Percentiles rank a stretch among this genome's conserved stretches.
These are phyloP conservation scores for Rosa multiflora DNA, from an alignment of 306 rosid genomes.

Conservation along the genomic window DNA sequence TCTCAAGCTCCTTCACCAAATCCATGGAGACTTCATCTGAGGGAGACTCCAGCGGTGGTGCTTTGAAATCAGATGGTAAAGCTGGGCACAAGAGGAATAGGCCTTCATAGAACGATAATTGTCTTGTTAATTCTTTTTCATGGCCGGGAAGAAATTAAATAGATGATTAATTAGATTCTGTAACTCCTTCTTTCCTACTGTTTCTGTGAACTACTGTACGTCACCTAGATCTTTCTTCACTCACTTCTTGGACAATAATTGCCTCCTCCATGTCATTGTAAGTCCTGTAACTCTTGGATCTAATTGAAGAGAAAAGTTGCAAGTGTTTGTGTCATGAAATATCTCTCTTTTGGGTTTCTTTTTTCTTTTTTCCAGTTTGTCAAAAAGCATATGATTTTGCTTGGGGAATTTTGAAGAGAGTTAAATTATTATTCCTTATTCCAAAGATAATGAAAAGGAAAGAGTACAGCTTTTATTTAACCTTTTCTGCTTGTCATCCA, in stretches of 20 bases:
- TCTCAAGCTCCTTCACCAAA: slow-evolving; percentile 80
- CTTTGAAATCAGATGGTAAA: slow-evolving; percentile 72
- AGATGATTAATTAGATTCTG: slow-evolving; percentile 40
- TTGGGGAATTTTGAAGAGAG: slow-evolving; percentile 21
- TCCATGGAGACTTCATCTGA: slow-evolving; percentile 89
- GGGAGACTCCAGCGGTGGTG: slow-evolving; percentile 89
- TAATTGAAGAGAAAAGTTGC: slow-evolving; percentile 33
- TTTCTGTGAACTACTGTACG: slow-evolving; percentile 26
- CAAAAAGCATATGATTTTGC: slow-evolving; percentile 10
- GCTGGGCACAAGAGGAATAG: slow-evolving; percentile 68
- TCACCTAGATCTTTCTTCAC: slow-evolving; percentile 30
- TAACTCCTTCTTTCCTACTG: slow-evolving; percentile 35
- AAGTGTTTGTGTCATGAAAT: slow-evolving; percentile 27
- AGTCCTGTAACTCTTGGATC: slow-evolving; percentile 56
- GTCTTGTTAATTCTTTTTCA: slow-evolving; percentile 33
- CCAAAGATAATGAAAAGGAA: not conserved
- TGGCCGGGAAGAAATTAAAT: slow-evolving; percentile 35
- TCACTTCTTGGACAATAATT: slow-evolving; percentile 48
- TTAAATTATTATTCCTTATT: slow-evolving; percentile 15
- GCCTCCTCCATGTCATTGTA: slow-evolving; percentile 43
- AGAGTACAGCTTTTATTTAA: slow-evolving; percentile 30
- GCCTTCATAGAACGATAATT: slow-evolving; percentile 36
- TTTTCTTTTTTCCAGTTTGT: not conserved
- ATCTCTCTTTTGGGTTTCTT: slow-evolving; percentile 3
- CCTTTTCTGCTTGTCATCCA: slow-evolving; percentile 45